Evolutionary conservation across 768 basidiomycete species (phyloP).

Genomic region (Xanthoconium stramineum): DNA sequence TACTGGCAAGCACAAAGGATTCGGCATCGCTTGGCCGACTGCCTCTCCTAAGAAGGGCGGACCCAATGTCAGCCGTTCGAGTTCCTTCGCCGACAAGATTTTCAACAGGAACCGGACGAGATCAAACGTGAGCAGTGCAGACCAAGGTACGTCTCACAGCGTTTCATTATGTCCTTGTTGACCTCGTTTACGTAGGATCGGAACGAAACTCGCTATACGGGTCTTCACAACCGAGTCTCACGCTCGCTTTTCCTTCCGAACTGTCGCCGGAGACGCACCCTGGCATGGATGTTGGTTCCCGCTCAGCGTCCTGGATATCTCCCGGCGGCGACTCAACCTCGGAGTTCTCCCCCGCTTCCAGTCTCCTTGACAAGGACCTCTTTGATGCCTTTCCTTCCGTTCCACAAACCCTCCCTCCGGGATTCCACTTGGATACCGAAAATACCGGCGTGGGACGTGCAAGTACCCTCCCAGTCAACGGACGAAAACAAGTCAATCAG

Average conservation of each 20-base stretch:
- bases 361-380: constrained; percentile 51
- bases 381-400: constrained; percentile 76
- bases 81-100: constrained; percentile 60
- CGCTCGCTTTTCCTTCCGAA: constrained; percentile 21
- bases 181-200: constrained; percentile 3
- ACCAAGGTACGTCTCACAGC: constrained; percentile 38
- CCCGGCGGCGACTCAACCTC: constrained; percentile 37
- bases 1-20: constrained; percentile 31
- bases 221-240: constrained; percentile 23
- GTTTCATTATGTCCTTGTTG: background rate
- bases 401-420: constrained; percentile 46
- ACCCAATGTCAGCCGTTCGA: constrained; percentile 42
- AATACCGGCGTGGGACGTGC: constrained; percentile 13
- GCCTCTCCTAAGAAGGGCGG: constrained; percentile 51
- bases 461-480: constrained; percentile 27
- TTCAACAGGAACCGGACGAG: constrained; percentile 53
- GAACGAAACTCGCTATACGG: constrained; percentile 29
- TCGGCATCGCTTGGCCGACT: constrained; percentile 45
- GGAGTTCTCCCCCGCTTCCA: constrained; percentile 38
- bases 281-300: constrained; percentile 16
- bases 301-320: constrained; percentile 50
- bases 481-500: constrained; percentile 24
- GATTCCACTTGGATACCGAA: constrained; percentile 17
- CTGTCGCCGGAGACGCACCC: constrained; percentile 15
- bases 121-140: constrained; percentile 46